These are phyloP conservation scores for Fusarium avenaceum DNA, from an alignment of 2,329 filamentous ascomycete genomes.

Conservation along the genomic window DNA sequence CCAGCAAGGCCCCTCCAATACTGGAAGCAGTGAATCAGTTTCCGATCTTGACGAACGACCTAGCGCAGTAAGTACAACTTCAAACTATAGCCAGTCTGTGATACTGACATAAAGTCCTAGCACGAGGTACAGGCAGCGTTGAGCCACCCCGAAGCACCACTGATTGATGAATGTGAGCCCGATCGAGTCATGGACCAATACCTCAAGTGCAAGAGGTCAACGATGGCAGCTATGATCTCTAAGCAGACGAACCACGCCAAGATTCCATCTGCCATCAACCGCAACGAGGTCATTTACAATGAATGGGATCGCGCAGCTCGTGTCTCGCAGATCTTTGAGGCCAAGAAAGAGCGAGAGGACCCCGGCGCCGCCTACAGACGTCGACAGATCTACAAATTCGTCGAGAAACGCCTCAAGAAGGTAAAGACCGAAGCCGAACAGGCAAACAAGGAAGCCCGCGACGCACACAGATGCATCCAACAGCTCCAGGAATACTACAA, in stretches of 20 bases:
- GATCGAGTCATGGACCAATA: neutral
- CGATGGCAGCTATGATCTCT: neutral
- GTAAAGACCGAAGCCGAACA: neutral
- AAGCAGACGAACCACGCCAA: neutral
- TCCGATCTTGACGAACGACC: constrained; percentile 2
- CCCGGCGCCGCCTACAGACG: neutral
- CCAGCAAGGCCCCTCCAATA: neutral
- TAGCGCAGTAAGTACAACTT: neutral
- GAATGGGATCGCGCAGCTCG: constrained; percentile 15
- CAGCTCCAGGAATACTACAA: neutral
- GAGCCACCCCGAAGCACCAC: neutral
- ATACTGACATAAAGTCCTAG: constrained; percentile 10
- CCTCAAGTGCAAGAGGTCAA: neutral
- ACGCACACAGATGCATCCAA: neutral
- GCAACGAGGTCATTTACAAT: constrained; percentile 5
- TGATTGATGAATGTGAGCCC: neutral
- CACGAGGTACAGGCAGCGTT: constrained; percentile 3
- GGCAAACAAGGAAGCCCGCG: constrained; percentile 6
- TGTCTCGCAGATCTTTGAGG: neutral
- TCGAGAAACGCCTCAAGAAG: neutral
- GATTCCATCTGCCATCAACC: neutral
- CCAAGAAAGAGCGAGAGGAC: neutral
- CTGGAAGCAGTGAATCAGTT: neutral
- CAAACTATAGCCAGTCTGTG: neutral
- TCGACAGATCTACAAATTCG: constrained; percentile 12